Percentiles rank a stretch among this genome's conserved stretches.
These are phyloP conservation scores for Ceratocystis colombiana DNA, from an alignment of 2,329 filamentous ascomycete species.

Conservation along the genomic window DNA sequence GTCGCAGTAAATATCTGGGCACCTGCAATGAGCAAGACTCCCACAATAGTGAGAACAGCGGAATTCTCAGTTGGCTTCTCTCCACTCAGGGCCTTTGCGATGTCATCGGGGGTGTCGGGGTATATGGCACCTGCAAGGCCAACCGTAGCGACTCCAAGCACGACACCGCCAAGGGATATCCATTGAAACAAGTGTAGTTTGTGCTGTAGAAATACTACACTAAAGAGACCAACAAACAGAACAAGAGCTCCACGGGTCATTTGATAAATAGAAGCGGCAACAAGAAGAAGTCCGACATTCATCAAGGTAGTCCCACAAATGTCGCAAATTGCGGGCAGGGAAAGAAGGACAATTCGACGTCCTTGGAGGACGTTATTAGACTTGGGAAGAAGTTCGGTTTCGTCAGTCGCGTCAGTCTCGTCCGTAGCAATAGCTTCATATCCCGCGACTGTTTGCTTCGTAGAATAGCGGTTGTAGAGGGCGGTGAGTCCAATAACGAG, in stretches of 20 bases:
- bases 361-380: slow-evolving; percentile 55
- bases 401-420: slow-evolving; percentile 36
- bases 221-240: slow-evolving; percentile 91
- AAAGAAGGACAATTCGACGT: slow-evolving; percentile 61
- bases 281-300: slow-evolving; percentile 89
- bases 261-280: slow-evolving; percentile 93
- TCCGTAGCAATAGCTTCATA: slow-evolving; percentile 56
- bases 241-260: slow-evolving; percentile 95
- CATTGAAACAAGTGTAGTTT: slow-evolving; percentile 83
- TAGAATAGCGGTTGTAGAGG: slow-evolving; percentile 51
- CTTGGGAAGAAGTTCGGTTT: slow-evolving; percentile 38
- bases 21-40: slow-evolving; percentile 80
- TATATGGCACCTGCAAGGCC: slow-evolving; percentile 80
- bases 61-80: slow-evolving; percentile 34
- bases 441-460: slow-evolving; percentile 38
- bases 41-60: slow-evolving; percentile 56
- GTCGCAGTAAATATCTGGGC: slow-evolving; percentile 95
- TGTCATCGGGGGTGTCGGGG: slow-evolving; percentile 42
- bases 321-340: slow-evolving; percentile 82
- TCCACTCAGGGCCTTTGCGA: slow-evolving; percentile 32
- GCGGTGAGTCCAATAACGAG: slow-evolving; percentile 66
- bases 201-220: slow-evolving; percentile 76
- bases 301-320: slow-evolving; percentile 93
- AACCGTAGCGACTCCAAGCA: slow-evolving; percentile 78
- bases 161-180: slow-evolving; percentile 76